Conservation (phyloP, 441 rosid genomes). For the Melastoma candidum region DNA sequence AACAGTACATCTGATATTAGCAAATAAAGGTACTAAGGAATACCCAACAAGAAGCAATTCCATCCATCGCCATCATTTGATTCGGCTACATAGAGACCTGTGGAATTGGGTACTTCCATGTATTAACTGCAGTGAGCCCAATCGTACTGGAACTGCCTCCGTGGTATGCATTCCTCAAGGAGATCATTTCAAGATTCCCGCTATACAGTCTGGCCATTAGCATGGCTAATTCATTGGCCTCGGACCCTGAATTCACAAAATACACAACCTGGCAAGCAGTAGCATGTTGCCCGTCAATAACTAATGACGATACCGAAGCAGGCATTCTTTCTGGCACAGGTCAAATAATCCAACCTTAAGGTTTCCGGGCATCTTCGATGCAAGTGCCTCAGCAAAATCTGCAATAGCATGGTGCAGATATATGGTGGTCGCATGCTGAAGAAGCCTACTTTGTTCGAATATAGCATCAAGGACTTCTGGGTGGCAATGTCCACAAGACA, state of each 20-base stretch:
- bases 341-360: slow-evolving; percentile 42
- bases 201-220: slow-evolving; percentile 84
- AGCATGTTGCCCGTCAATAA: slow-evolving; percentile 11
- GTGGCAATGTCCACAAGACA: slow-evolving; percentile 94
- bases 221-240: slow-evolving; percentile 93
- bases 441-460: slow-evolving; percentile 65
- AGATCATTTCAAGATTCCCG: slow-evolving; percentile 80
- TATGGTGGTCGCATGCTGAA: slow-evolving; percentile 84
- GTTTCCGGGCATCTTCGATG: slow-evolving; percentile 86
- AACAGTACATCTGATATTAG: not conserved
- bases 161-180: slow-evolving; percentile 88
- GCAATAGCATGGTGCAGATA: slow-evolving; percentile 76
- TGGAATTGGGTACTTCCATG: slow-evolving; percentile 90
- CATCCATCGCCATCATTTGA: not conserved
- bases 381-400: slow-evolving; percentile 86
- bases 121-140: slow-evolving; percentile 77
- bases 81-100: slow-evolving; percentile 34
- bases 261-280: slow-evolving; percentile 53
- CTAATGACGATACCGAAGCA: not conserved
- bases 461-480: slow-evolving; percentile 63
- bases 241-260: slow-evolving; percentile 86
- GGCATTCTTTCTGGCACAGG: too few species aligned
- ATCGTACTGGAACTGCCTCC: slow-evolving; percentile 88
- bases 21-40: too few species aligned
- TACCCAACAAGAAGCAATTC: not conserved